phyloP scores from a whole-genome alignment of 2,329 filamentous ascomycete species.

The Cyphellophora attinorum region DNA sequence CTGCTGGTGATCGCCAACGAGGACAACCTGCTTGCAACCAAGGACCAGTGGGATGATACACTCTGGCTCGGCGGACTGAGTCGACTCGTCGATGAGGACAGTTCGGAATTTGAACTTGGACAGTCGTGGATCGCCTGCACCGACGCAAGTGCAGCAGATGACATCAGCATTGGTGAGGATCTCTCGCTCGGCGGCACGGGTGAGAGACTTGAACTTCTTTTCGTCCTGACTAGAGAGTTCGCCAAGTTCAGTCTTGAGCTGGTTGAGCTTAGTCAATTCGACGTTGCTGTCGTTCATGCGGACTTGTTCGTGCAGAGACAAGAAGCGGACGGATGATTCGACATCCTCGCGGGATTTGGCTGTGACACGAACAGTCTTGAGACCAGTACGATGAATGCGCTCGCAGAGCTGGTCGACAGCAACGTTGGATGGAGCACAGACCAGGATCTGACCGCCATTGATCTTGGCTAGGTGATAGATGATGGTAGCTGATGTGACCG shows the following conservation, averaged over 20 bases:
- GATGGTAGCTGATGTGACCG: constrained; percentile 94
- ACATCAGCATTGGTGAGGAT: constrained; percentile 93
- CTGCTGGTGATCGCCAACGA: constrained; percentile 97
- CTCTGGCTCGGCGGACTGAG: constrained; percentile 93
- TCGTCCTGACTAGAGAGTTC: constrained; percentile 93
- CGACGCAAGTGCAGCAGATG: constrained; percentile 97
- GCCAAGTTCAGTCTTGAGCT: constrained; percentile 83
- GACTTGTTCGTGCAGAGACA: constrained; percentile 93
- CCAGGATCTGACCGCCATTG: constrained; percentile 86
- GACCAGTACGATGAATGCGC: constrained; percentile 83
- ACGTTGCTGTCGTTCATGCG: constrained; percentile 95
- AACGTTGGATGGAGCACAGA: constrained; percentile 96
- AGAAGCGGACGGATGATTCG: constrained; percentile 92
- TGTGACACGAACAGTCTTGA: constrained; percentile 96
- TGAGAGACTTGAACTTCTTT: constrained; percentile 96
- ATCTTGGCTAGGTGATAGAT: constrained; percentile 93
- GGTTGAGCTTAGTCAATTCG: constrained; percentile 82
- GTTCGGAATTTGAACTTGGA: constrained; percentile 98
- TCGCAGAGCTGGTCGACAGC: constrained; percentile 97
- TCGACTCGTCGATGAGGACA: constrained; percentile 95
- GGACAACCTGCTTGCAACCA: constrained; percentile 97
- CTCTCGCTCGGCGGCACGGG: constrained; percentile 85
- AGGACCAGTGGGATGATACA: constrained; percentile 97
- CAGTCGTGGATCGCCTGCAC: constrained; percentile 88
- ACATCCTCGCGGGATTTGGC: constrained; percentile 98